A percentile compares a stretch with the other conserved stretches of the same genome.
Conservation (phyloP, 345 rosid genomes). For the Crucihimalaya himalaica region DNA sequence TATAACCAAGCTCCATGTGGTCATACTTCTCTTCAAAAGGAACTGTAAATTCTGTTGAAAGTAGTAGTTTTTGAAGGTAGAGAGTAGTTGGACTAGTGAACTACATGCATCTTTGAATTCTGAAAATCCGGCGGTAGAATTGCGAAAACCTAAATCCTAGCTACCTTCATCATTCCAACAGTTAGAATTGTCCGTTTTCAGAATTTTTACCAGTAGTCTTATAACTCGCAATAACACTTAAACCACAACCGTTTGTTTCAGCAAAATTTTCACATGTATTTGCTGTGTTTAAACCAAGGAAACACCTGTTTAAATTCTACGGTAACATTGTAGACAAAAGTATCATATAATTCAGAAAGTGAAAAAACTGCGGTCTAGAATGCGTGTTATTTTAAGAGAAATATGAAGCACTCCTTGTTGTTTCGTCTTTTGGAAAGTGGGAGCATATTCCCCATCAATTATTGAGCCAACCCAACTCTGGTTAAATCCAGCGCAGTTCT, state of each 20-base stretch:
- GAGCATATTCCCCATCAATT: slow-evolving; percentile 34
- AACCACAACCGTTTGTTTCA: too few relatives aligned
- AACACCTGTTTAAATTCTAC: too few relatives aligned
- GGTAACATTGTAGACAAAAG: too few relatives aligned
- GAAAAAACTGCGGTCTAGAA: neutral
- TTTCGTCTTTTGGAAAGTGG: neutral
- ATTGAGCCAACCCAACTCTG: slow-evolving; percentile 51
- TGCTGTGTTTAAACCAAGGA: too few relatives aligned
- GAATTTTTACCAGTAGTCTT: too few relatives aligned
- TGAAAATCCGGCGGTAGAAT: neutral
- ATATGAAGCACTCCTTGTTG: slow-evolving; percentile 8
- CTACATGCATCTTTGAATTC: slow-evolving; percentile 5
- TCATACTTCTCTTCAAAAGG: neutral
- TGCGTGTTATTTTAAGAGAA: slow-evolving; percentile 25
- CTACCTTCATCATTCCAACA: too few relatives aligned
- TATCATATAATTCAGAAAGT: too few relatives aligned
- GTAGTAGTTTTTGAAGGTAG: slow-evolving; percentile 33
- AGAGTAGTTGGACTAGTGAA: slow-evolving; percentile 16
- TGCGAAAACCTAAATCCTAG: too few relatives aligned
- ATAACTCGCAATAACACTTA: too few relatives aligned
- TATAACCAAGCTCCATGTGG: slow-evolving; percentile 19
- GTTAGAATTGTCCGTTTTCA: too few relatives aligned
- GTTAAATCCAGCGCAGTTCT: slow-evolving; percentile 35
- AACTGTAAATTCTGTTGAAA: slow-evolving; percentile 29
- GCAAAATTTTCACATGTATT: too few relatives aligned